Evolutionary conservation across 139 green algal genomes (phyloP).

Genomic region (Closterium sp.): DNA sequence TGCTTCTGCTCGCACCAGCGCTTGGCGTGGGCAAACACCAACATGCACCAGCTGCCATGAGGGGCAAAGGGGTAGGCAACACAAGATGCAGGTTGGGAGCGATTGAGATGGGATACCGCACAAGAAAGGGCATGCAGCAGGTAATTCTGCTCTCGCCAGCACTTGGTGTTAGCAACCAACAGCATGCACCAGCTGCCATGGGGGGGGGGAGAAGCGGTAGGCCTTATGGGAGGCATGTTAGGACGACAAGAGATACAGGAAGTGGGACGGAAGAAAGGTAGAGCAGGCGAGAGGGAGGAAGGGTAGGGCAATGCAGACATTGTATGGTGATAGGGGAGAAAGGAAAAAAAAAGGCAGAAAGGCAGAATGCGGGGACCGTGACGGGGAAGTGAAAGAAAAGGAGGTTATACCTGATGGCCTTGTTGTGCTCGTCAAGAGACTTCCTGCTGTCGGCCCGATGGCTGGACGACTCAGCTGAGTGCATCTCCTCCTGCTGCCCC

Average conservation of each 20-base stretch:
- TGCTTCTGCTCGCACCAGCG: not conserved
- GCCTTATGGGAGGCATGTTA: too few species aligned
- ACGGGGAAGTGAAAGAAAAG: not conserved
- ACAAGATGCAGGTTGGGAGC: not conserved
- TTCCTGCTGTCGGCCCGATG: not conserved
- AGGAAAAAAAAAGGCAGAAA: not conserved
- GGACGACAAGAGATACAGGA: too few species aligned
- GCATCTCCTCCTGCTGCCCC: too few species aligned
- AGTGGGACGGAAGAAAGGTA: too few species aligned
- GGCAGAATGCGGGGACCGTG: not conserved
- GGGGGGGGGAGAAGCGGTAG: too few species aligned
- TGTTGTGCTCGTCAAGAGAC: not conserved
- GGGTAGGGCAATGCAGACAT: too few species aligned
- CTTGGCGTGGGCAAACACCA: not conserved
- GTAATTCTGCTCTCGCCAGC: too few species aligned
- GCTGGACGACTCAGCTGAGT: not conserved
- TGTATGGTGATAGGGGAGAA: not conserved
- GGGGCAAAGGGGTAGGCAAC: not conserved
- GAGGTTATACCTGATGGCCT: not conserved
- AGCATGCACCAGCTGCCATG: too few species aligned
- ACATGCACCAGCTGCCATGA: not conserved
- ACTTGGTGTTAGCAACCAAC: too few species aligned
- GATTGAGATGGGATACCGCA: not conserved
- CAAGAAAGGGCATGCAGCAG: too few species aligned
- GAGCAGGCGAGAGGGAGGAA: too few species aligned